Evolutionary conservation across 2,329 filamentous ascomycete genomes (phyloP), one percentile per base, ranked within the genome.

Genomic region (Stagonosporopsis vannaccii): DNA sequence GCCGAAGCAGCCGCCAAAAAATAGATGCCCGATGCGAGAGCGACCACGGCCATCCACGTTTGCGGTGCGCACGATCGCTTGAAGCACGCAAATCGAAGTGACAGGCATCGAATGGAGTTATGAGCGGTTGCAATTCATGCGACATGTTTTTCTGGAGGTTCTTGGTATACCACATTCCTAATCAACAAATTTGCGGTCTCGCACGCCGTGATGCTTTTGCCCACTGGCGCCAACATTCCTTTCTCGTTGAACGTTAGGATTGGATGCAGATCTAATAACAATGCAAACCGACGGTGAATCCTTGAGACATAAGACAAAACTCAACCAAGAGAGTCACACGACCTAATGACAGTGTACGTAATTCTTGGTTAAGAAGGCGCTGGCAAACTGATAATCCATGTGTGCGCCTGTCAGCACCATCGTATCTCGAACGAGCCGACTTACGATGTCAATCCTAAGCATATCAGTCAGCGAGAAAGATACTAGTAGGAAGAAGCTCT

Each of bases 141-240:
- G 44, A 32, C 12, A 32, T 44, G 40, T 40, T 36, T 49, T 49
- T 44, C 13, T n/a, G 15, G 26, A 17, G 26, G 13, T 45, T 56
- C n/a, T 5, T 45, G 42, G 19, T 51, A 43, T 7, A 22, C 17
- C 28, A 40, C 25, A 44, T 51, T 43, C 23, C 23, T 43, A 47
- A 68, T 66, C 33, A 61, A 49, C 35, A 51, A 57, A 39, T 63
- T 62, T 48, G 61, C 58, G 56, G 58, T 58, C 57, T 44, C 13
- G 43, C 37, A 43, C 54, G 56, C 58, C 42, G 60, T 66, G 59
- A 65, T 60, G 62, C 54, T 43, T 36, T 20, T 48, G 39, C 56
- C 53, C 53, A 61, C 40, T 56, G 37, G 43, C 51, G 43, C 51
- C 43, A 54, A 36, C 11, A 19, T 32, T 4, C 4, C 13, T 9